phyloP scores from a whole-genome alignment of 208 protist genomes.

The Trypanosoma lewisi region DNA sequence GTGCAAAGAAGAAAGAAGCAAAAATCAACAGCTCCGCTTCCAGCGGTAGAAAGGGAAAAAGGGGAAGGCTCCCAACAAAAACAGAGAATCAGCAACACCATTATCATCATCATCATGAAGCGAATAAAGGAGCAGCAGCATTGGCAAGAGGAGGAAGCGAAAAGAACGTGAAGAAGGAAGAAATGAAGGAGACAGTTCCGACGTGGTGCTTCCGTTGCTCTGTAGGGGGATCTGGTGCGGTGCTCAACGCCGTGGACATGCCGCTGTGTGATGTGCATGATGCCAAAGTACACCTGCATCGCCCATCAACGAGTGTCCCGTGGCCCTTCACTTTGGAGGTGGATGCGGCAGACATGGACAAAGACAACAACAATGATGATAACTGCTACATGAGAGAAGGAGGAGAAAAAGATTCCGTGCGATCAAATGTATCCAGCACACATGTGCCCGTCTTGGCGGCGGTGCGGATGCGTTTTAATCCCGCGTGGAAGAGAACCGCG shows the following conservation, averaged over 20 bases:
- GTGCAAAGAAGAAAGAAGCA: background rate
- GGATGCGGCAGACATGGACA: background rate
- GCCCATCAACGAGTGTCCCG: constrained; percentile 17
- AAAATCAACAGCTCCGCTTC: background rate
- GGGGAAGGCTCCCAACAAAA: too few species aligned
- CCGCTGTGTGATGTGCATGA: constrained; percentile 10
- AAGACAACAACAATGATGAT: background rate
- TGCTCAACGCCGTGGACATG: background rate
- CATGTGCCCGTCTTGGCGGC: too few species aligned
- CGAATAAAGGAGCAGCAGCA: background rate
- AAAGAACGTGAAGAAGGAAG: too few species aligned
- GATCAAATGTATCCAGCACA: too few species aligned
- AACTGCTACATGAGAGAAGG: too few species aligned
- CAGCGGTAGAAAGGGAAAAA: background rate
- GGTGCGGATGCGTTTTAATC: constrained; percentile 16
- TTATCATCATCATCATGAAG: too few species aligned
- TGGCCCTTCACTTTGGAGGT: constrained; percentile 25
- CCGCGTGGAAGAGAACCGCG: constrained; percentile 1
- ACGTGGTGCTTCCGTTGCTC: constrained; percentile 27
- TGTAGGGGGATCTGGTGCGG: background rate
- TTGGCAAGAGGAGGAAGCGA: background rate
- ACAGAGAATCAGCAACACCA: too few species aligned
- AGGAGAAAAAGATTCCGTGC: too few species aligned
- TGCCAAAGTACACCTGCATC: constrained; percentile 20
- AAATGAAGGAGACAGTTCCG: background rate